Evolutionary conservation across 495 filamentous ascomycete genomes (phyloP), one percentile per base, ranked within the genome.

Genomic region (Paragyromitra xinjiangensis): DNA sequence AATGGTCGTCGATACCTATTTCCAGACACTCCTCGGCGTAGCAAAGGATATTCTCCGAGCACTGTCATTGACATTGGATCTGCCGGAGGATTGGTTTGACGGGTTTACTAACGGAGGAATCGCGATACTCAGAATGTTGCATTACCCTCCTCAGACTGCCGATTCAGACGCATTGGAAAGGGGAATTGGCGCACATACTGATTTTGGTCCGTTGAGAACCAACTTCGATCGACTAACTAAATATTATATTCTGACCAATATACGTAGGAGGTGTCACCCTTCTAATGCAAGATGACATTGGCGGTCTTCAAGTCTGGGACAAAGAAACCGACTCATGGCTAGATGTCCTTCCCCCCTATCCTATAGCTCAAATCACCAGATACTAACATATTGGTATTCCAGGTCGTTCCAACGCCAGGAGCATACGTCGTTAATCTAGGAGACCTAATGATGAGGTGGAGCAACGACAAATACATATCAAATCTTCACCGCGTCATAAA

Each of bases 391-490:
- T 24, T 24, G 22, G 3, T 42, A 2, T 0, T 24, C 11, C 81
- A 86, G 45, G 87, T 87, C 4, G 82, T 83, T 8, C 87, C 87
- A 1, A 83, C 86, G 42, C 83, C 83, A 39, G 85, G 85, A 0
- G 87, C 85, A 29, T 84, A 88, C 71, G 87, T 90, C 0, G 84
- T 90, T 48, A 90, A 90, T 72, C 86, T 89, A 34, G 85, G 84
- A 1, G 85, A 89, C 77, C 83, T 85, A 66, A 69, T 88, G 40
- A 81, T 84, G 44, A 80, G 85, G 37, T 87, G 85, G 86, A 86
- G 87, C 9, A 84, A 84, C 42, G 81, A 82, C 45, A 82, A 71
- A 39, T 89, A 88, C 73, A 83, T 83, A 58, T 86, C 85, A n/a
- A 86, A 85, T 3, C 74, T 86, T 6, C 87, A 89, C 64, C 85